Base-by-base conservation (phyloP, 1,284 basidiomycete genomes). In the Gastroboletus turbinatus region DNA sequence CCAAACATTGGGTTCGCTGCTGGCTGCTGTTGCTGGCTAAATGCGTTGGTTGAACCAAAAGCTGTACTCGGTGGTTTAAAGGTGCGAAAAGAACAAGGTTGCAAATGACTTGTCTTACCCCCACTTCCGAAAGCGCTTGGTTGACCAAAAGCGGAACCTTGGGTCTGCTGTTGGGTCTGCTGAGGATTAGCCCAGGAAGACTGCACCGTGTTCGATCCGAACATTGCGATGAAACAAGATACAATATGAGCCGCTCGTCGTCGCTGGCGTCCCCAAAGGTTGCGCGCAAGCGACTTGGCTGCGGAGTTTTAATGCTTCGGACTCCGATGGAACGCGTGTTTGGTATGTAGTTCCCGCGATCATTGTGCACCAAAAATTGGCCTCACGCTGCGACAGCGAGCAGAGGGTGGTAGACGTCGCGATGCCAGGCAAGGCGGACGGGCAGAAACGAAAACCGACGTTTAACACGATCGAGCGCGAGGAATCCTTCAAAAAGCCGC, bases 401-500 rank as follows among this genome's bases (percentile, higher is more conserved):
- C 25, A 49, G 11, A 35, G 19, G 38, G 30, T 39, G 25, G 39
- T 47, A 40, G 39, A 50, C 29, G 42, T 45, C 36, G 48, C 57
- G 42, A 80, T 79, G 78, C 68, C 71, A 25, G 72, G 72, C 67
- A 68, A 65, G 32, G 67, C 67, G 6, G 58, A 64, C 32, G 57
- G 51, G 35, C 47, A 53, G 53, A 71, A 55, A 51, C 68, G 53
- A 55, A 57, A 50, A 30, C 78, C 83, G 0, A 88, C 87, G 1
- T 99, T 98, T 73, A 82, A 89, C 67, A 98, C 96, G 1, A 80
- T 98, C 50, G 79, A 82, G 42, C 85, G 95, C 55, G 95, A 98
- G 76, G 78, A 86, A 13, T 76, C 82, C 5, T 98, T 98, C 77
- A 82, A 84, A 70, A 81, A 87, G 56, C 97, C 97, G 0, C 82